A percentile compares a stretch with the other conserved stretches of the same genome.
Evolutionary conservation across 371 early-diverging fungal genomes (phyloP).

Genomic region (Circinella minor): DNA sequence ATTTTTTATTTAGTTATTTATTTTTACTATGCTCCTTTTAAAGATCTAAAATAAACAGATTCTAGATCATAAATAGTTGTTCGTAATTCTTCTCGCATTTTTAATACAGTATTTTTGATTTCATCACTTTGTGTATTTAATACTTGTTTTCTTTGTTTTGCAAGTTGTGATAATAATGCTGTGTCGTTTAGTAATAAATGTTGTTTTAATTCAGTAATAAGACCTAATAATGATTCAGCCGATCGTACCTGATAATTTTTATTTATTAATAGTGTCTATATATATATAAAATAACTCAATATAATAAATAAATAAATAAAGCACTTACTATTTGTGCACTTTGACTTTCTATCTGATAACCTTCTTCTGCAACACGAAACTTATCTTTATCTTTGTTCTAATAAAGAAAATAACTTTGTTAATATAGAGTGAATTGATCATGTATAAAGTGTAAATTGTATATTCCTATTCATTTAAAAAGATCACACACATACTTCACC

Average conservation of each 20-base stretch:
- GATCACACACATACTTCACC: constrained; percentile 53
- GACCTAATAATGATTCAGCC: constrained; percentile 65
- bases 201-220: constrained; percentile 73
- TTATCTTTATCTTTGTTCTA: constrained; percentile 69
- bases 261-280: neutral
- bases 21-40: constrained; percentile 25
- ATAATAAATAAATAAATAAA: neutral
- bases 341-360: constrained; percentile 70
- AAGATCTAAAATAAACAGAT: constrained; percentile 45
- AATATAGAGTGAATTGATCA: too few relatives aligned
- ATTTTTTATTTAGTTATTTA: neutral
- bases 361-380: constrained; percentile 75
- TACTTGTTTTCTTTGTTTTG: constrained; percentile 32
- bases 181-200: constrained; percentile 72
- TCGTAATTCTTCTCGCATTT: constrained; percentile 39
- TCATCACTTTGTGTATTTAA: constrained; percentile 34
- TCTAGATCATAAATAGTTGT: constrained; percentile 49
- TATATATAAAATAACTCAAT: neutral
- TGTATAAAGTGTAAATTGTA: too few relatives aligned
- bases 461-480: too few relatives aligned
- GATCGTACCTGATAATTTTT: constrained; percentile 53
- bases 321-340: constrained; percentile 72
- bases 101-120: constrained; percentile 34
- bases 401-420: neutral
- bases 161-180: constrained; percentile 58